Conservation (phyloP, 805 yeast genomes). For the Barnettozyma californica region DNA sequence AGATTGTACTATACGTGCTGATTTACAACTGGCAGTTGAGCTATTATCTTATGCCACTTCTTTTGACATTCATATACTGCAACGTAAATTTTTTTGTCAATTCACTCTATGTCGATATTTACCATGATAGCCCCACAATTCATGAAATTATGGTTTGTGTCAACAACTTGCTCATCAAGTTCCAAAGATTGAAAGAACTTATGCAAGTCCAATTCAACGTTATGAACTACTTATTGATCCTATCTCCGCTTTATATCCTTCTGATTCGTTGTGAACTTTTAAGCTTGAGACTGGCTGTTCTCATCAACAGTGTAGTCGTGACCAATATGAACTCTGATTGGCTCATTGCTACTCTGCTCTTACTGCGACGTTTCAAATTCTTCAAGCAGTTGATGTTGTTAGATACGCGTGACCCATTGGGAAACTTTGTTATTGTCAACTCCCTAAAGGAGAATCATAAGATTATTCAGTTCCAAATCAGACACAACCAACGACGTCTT, state of each 20-base stretch:
- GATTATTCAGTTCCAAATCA: conserved; percentile 42
- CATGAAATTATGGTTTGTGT: conserved; percentile 6
- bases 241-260: conserved; percentile 8
- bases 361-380: conserved; percentile 6
- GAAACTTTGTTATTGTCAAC: conserved; percentile 3
- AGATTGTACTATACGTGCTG: conserved; percentile 4
- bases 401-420: conserved; percentile 4
- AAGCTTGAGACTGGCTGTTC: not conserved
- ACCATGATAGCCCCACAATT: conserved; percentile 6
- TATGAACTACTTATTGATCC: conserved; percentile 4
- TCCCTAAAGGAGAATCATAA: conserved; percentile 24
- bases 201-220: conserved; percentile 4
- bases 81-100: conserved; percentile 9
- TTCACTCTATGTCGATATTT: conserved; percentile 8
- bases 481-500: conserved; percentile 50
- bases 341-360: conserved; percentile 3
- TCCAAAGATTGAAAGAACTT: not conserved
- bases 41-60: conserved; percentile 3
- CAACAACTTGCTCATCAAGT: conserved; percentile 4
- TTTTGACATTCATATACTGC: conserved; percentile 3
- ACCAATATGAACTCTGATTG: conserved; percentile 8
- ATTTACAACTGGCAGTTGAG: conserved; percentile 1
- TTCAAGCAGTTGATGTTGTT: conserved; percentile 2
- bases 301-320: conserved; percentile 1
- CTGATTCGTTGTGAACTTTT: conserved; percentile 1